Evolutionary conservation across 371 early-diverging fungal genomes (phyloP).

Genomic region (Syncephalastrum sp.): DNA sequence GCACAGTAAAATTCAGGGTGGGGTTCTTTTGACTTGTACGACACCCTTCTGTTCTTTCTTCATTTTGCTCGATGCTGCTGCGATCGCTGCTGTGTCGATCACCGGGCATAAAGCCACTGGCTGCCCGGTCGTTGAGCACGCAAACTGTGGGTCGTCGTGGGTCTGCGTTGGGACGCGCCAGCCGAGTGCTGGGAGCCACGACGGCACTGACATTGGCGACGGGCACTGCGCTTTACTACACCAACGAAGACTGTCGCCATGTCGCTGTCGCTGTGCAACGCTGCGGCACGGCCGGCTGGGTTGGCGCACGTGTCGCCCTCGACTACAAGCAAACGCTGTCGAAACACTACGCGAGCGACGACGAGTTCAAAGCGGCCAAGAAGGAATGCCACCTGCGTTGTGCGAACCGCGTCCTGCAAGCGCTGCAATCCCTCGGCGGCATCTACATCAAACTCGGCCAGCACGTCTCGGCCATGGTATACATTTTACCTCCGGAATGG

Average conservation of each 20-base stretch:
- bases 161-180: no score
- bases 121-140: no score
- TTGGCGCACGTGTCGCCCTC: constrained; percentile 49
- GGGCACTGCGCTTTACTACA: constrained; percentile 31
- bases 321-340: constrained; percentile 68
- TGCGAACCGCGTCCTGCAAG: constrained; percentile 60
- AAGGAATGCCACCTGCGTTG: constrained; percentile 42
- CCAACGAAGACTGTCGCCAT: constrained; percentile 47
- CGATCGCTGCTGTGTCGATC: no score
- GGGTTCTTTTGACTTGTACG: no score
- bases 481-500: constrained; percentile 90
- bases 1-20: no score
- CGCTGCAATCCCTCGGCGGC: constrained; percentile 72
- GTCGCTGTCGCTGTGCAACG: constrained; percentile 42
- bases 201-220: constrained; percentile 15
- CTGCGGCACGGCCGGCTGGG: constrained; percentile 41
- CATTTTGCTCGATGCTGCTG: no score
- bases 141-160: no score
- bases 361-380: constrained; percentile 39
- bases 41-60: no score
- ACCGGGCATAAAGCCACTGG: no score
- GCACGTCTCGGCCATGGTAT: constrained; percentile 83
- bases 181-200: no score
- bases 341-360: constrained; percentile 32
- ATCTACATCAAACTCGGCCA: constrained; percentile 94